Base-by-base conservation (phyloP, 805 yeast genomes). In the Starmerella scarabaei region DNA sequence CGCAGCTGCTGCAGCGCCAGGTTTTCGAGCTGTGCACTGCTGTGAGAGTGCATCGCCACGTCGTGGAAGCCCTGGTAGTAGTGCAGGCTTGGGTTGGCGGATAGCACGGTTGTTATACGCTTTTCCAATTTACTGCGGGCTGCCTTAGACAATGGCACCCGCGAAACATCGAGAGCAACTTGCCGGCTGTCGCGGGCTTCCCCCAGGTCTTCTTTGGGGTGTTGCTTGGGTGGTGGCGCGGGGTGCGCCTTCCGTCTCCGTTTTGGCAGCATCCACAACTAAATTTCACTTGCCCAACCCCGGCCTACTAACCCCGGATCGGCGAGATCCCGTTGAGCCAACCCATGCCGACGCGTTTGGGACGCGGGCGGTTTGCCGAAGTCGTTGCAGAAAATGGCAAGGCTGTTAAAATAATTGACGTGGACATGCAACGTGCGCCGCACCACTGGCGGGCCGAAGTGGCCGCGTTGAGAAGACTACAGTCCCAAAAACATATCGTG, bases 61-160 rank as follows among this genome's bases (percentile, higher is more conserved):
- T 91, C 97, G 58, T 88, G 97, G 57, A 71, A 83, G 0, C 98
- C 98, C 60, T 88, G 98, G 57, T 85, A 88, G 58, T 88, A 88
- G 43, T 73, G 65, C 31, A 86, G 62, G 3, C 58, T 52, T 0
- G 86, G 86, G 48, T 77, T 63, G 14, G 65, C 67, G 30, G 83
- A 60, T 12, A 91, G 63, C 2, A 84, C 64, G 16, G 64, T 62
- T 12, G 70, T 38, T 15, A 53, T 47, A 18, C 54, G 47, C 21
- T 38, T 38, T 26, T 41, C 41, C 4, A 75, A 58, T n/a, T 42
- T 36, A 38, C 35, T 51, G 49, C 33, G 56, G 41, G 45, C 64
- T 59, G 16, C 60, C 48, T 29, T 50, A 36, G 23, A 63, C 14
- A 69, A 70, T 53, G 77, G 79, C 12, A 93, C 73, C 37, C 98